phyloP scores from a whole-genome alignment of 371 early-diverging fungal species.

The Umbelopsis sp. region DNA sequence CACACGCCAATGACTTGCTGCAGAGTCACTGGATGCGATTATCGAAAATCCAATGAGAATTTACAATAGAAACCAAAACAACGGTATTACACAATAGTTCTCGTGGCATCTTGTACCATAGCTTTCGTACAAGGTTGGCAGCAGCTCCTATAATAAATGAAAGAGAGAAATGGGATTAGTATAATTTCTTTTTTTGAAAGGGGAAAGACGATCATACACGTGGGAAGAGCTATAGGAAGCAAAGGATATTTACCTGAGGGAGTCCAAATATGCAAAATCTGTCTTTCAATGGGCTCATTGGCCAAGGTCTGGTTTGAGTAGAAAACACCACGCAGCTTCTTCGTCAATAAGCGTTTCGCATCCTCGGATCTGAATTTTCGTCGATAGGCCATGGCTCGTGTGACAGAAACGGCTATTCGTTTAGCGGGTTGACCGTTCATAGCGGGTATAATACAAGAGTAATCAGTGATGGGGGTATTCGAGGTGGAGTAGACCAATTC shows the following conservation, averaged over 20 bases:
- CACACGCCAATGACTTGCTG: neutral
- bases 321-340: slow-evolving; percentile 50
- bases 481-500: slow-evolving; percentile 46
- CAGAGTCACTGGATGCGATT: slow-evolving; percentile 16
- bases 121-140: slow-evolving; percentile 38
- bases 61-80: slow-evolving; percentile 43
- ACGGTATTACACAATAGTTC: slow-evolving; percentile 38
- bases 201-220: no score
- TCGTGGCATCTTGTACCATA: slow-evolving; percentile 30
- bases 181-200: neutral
- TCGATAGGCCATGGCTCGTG: slow-evolving; percentile 52
- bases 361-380: slow-evolving; percentile 44
- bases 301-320: slow-evolving; percentile 41
- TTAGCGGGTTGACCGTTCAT: neutral
- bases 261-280: slow-evolving; percentile 63
- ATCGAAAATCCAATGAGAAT: slow-evolving; percentile 42
- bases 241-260: slow-evolving; percentile 34
- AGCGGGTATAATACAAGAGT: slow-evolving; percentile 35
- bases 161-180: neutral
- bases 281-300: slow-evolving; percentile 45
- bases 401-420: slow-evolving; percentile 58
- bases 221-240: no score
- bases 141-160: slow-evolving; percentile 5
- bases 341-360: slow-evolving; percentile 44
- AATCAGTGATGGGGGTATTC: slow-evolving; percentile 55